Base-by-base conservation (phyloP, 2,329 filamentous ascomycete genomes). In the Trichoderma koningii region DNA sequence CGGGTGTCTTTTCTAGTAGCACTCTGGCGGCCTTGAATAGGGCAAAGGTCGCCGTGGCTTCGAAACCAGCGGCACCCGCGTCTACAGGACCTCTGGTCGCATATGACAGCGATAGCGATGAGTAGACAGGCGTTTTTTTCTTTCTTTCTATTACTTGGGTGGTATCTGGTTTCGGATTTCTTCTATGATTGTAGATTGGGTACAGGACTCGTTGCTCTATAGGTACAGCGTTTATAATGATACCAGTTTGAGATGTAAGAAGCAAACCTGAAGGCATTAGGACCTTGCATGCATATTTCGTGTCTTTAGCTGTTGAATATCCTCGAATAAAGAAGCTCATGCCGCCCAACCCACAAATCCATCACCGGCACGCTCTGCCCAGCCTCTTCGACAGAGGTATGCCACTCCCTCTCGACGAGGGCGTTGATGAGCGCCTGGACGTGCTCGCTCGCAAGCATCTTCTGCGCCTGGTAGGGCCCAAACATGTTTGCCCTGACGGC, bases 251-350 rank as follows among this genome's bases (percentile, higher is more conserved):
- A 59, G 59, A 44, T 52, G 21, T 48, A 38, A n/a, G 28, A 38
- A 12, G 30, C 42, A 23, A 38, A n/a, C n/a, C n/a, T n/a, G n/a
- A n/a, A 50, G 15, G 19, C 14, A 23, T 9, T 50, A 34, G 9
- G 23, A 38, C 34, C 1, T 12, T 38, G 10, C 34, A 38, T 38
- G 34, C 34, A 2, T n/a, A 30, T 45, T 9, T 7, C n/a, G n/a
- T n/a, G n/a, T n/a, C n/a, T n/a, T n/a, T n/a, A n/a, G 71, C 90
- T 93, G 77, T 95, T 95, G 73, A 95, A 95, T 63, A 95, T 94
- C 70, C 91, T 86, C 66, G 90, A 93, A 76, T 95, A 95, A 68
- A 95, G 75, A 73, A 92, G 80, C 81, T 95, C 91, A 75, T 95
- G 91, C 73, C 91, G 83, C 3, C 91, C 91, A 72, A 93, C 83